A percentile compares a stretch with the other conserved stretches of the same genome.
These are phyloP conservation scores for Ganoderma meredithae DNA, from an alignment of 1,284 basidiomycete species.

Conservation along the genomic window DNA sequence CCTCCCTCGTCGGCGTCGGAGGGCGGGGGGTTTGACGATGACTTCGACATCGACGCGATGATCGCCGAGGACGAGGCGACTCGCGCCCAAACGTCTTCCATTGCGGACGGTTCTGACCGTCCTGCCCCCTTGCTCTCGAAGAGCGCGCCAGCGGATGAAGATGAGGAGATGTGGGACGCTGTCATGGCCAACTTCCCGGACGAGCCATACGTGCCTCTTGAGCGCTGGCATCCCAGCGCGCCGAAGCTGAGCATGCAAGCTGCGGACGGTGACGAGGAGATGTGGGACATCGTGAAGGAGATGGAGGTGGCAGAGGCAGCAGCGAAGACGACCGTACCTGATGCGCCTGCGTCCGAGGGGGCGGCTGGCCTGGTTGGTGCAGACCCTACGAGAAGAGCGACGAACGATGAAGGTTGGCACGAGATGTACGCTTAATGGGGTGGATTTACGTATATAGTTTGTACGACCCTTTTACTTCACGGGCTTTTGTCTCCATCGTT, in stretches of 20 bases:
- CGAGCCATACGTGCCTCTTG: conserved; percentile 26
- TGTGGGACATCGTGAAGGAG: conserved; percentile 74
- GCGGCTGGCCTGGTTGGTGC: conserved; percentile 9
- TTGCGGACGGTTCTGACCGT: conserved; percentile 17
- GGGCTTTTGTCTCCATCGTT: background rate
- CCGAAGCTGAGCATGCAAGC: background rate
- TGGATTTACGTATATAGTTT: background rate
- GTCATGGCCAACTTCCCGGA: conserved; percentile 41
- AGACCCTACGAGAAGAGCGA: conserved; percentile 26
- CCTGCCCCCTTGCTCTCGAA: conserved; percentile 1
- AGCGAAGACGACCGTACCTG: conserved; percentile 10
- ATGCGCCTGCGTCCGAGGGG: conserved; percentile 2
- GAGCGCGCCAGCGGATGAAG: conserved; percentile 49
- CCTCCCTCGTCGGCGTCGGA: conserved; percentile 56
- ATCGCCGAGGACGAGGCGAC: conserved; percentile 54
- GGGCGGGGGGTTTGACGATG: conserved; percentile 48
- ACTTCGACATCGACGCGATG: conserved; percentile 62
- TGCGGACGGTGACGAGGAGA: conserved; percentile 62
- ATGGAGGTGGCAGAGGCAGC: conserved; percentile 47
- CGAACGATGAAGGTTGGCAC: conserved; percentile 45
- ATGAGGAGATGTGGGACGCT: conserved; percentile 62
- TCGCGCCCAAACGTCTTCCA: conserved; percentile 11
- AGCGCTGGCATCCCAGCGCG: conserved; percentile 4
- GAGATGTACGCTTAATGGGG: conserved; percentile 41
- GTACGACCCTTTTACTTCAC: background rate